Evolutionary conservation across 2,329 filamentous ascomycete species (phyloP).

Genomic region (Colletotrichum eleusines): DNA sequence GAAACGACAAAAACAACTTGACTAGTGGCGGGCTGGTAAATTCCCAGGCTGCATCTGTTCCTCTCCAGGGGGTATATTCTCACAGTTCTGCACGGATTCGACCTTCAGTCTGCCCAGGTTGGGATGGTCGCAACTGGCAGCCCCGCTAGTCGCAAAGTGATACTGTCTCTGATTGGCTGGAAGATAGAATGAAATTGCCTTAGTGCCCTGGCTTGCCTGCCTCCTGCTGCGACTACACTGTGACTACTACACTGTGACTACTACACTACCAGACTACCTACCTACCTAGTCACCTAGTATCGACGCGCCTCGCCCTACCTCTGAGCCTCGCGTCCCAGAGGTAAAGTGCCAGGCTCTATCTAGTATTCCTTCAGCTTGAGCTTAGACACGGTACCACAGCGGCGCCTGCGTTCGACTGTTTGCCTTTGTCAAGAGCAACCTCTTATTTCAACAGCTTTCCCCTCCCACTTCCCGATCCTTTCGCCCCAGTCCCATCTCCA

Average conservation of each 20-base stretch:
- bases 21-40: not conserved
- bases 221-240: too few relatives aligned
- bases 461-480: not conserved
- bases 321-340: constrained; percentile 9
- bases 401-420: not conserved
- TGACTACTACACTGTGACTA: too few relatives aligned
- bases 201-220: constrained; percentile 1
- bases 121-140: not conserved
- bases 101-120: not conserved
- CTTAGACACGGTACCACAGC: not conserved
- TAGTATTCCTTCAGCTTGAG: not conserved
- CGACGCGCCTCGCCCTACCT: not conserved
- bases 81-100: not conserved
- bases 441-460: not conserved
- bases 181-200: not conserved
- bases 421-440: constrained; percentile 8
- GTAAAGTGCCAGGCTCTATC: constrained; percentile 2
- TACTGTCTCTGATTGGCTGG: not conserved
- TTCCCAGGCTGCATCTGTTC: not conserved
- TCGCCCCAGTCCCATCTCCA: not conserved
- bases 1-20: not conserved
- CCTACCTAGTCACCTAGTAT: not conserved
- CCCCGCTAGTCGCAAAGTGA: not conserved
- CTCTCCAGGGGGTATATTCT: too few relatives aligned
- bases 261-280: too few relatives aligned